Conservation (phyloP, 768 basidiomycete species). For the Termitomyces sp. region DNA sequence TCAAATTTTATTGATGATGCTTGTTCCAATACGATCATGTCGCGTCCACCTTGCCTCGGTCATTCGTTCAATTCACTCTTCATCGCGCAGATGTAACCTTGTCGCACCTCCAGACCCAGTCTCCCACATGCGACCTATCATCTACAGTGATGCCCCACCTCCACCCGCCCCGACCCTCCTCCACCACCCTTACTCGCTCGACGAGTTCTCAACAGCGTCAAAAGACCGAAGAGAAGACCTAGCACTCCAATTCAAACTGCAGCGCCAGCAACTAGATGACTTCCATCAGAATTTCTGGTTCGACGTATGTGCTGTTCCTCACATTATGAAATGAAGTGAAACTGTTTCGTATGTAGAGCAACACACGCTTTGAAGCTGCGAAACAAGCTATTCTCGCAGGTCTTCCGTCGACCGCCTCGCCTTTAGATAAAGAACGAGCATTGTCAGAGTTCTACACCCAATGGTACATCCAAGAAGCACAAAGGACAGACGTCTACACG, state of each 20-base stretch:
- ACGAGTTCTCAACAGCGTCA: constrained; percentile 53
- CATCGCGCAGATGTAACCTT: constrained; percentile 25
- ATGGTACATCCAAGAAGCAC: constrained; percentile 71
- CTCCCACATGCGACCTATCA: constrained; percentile 75
- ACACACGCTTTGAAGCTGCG: constrained; percentile 73
- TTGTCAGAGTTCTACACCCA: constrained; percentile 70
- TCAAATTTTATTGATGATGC: constrained; percentile 13
- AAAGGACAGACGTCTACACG: constrained; percentile 56
- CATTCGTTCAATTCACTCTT: constrained; percentile 22
- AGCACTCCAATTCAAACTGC: constrained; percentile 68
- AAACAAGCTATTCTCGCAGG: constrained; percentile 55
- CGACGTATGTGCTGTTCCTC: constrained; percentile 51
- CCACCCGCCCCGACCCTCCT: constrained; percentile 30
- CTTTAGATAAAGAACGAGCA: constrained; percentile 60
- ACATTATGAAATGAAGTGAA: neutral
- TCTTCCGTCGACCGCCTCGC: constrained; percentile 46
- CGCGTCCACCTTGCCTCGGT: neutral
- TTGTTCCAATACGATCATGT: constrained; percentile 14
- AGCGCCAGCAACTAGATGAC: constrained; percentile 67
- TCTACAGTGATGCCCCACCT: constrained; percentile 61
- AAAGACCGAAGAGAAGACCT: constrained; percentile 33
- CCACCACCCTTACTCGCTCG: constrained; percentile 74
- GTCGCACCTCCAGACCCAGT: constrained; percentile 76
- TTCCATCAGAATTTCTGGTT: constrained; percentile 81
- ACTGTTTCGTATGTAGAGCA: constrained; percentile 50